These are phyloP conservation scores for Grigorovia yakushimaensis DNA, from an alignment of 805 yeast genomes.

Conservation along the genomic window DNA sequence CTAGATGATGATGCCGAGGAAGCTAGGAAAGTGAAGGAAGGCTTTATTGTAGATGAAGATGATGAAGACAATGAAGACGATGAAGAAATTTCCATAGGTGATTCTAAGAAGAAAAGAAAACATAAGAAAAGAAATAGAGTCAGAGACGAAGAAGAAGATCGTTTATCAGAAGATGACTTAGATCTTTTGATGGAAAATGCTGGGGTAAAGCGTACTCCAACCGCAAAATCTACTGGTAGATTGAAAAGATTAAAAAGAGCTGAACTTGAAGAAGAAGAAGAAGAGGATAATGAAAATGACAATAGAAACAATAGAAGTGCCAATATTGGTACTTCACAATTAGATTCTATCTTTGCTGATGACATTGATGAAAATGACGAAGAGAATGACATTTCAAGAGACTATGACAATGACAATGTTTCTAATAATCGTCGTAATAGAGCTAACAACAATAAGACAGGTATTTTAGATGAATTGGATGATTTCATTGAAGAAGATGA, in stretches of 20 bases:
- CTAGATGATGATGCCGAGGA: slow-evolving; percentile 85
- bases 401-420: slow-evolving; percentile 14
- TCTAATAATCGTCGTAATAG: slow-evolving; percentile 16
- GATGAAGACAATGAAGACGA: slow-evolving; percentile 42
- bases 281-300: slow-evolving; percentile 10
- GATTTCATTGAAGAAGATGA: slow-evolving; percentile 98
- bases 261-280: slow-evolving; percentile 35
- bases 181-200: slow-evolving; percentile 86
- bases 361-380: slow-evolving; percentile 27
- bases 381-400: slow-evolving; percentile 5
- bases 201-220: slow-evolving; percentile 49
- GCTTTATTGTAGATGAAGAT: slow-evolving; percentile 89
- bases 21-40: slow-evolving; percentile 71
- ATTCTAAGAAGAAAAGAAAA: slow-evolving; percentile 28
- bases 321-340: slow-evolving; percentile 14
- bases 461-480: slow-evolving; percentile 72
- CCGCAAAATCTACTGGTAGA: slow-evolving; percentile 28
- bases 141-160: slow-evolving; percentile 46
- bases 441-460: slow-evolving; percentile 24
- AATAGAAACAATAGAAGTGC: slow-evolving; percentile 10
- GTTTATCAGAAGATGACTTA: slow-evolving; percentile 89
- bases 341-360: slow-evolving; percentile 35
- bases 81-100: slow-evolving; percentile 23
- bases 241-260: slow-evolving; percentile 83
- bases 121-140: slow-evolving; percentile 31